Evolutionary conservation across 495 filamentous ascomycete genomes (phyloP), one percentile per base, ranked within the genome.

Genomic region (Daldinia decipiens): DNA sequence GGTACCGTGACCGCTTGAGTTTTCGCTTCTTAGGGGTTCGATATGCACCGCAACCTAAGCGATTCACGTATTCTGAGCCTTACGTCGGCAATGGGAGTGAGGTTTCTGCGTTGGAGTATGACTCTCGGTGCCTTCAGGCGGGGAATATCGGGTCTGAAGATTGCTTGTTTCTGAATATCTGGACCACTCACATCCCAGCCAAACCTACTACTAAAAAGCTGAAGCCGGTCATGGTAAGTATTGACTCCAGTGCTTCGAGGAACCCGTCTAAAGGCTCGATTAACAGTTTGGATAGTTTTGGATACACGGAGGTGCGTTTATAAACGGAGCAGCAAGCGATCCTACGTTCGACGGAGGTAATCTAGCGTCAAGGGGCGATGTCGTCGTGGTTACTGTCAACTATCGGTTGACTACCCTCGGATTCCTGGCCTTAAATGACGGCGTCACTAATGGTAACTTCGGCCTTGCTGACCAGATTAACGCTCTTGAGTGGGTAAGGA

Each of bases 391-490:
- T 17, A 84, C 86, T 67, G 86, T 90, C 63, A 88, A 88, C 76
- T 93, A 93, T 70, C 86, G 90, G 5, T 74, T 91, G 9, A 82
- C 79, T 4, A 82, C 88, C 1, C 85, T 92, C 15, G 90, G 90
- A 6, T 92, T 91, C 62, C 71, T 83, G 8, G 81, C 81, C 0
- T 72, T 83, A 26, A 68, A 80, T 3, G 80, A 84, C 62, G 78
- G 79, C 72, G 80, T 72, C 39, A 86, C 79, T 11, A 87, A 83
- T 56, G 86, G 86, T 6, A 88, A 88, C 57, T 88, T 80, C 67
- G 85, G 86, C 1, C 71, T 89, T 2, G 79, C 77, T 1, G 86
- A 88, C 74, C 84, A 92, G 75, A 81, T 86, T 59, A 77, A 85
- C 27, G 85, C 87, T 26, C 76, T 92, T 3, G 85, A 91, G 68